A percentile compares a stretch with the other conserved stretches of the same genome.
These are phyloP conservation scores for Collybiopsis luxurians DNA, from an alignment of 768 basidiomycete species.

Conservation along the genomic window DNA sequence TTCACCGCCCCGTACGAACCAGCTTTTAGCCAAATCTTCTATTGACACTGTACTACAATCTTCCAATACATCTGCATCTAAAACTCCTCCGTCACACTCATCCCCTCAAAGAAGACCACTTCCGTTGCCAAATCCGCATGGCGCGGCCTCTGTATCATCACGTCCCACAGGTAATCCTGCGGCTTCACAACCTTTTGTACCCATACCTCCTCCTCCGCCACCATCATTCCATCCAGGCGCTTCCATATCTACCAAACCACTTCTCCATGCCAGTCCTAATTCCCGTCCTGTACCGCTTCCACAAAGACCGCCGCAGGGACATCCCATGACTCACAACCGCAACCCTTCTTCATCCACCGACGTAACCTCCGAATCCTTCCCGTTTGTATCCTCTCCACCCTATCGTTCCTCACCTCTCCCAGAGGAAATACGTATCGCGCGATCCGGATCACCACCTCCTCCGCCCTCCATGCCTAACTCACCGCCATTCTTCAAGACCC, in stretches of 20 bases:
- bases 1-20: background rate
- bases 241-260: background rate
- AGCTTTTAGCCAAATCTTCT: background rate
- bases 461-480: background rate
- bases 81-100: background rate
- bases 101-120: background rate
- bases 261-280: background rate
- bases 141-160: background rate
- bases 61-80: background rate
- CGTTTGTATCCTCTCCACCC: slow-evolving; percentile 8
- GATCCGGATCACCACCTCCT: background rate
- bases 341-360: background rate
- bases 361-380: background rate
- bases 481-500: background rate
- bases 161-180: background rate
- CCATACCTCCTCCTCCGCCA: background rate
- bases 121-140: background rate
- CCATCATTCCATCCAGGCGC: background rate
- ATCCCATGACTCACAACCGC: background rate
- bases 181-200: background rate
- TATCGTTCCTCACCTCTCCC: slow-evolving; percentile 7
- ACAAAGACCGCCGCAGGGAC: background rate
- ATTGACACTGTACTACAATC: background rate
- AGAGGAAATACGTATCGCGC: slow-evolving; percentile 5
- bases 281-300: background rate